Evolutionary conservation across 371 early-diverging fungal species (phyloP).

Genomic region (Funneliformis caledonium): DNA sequence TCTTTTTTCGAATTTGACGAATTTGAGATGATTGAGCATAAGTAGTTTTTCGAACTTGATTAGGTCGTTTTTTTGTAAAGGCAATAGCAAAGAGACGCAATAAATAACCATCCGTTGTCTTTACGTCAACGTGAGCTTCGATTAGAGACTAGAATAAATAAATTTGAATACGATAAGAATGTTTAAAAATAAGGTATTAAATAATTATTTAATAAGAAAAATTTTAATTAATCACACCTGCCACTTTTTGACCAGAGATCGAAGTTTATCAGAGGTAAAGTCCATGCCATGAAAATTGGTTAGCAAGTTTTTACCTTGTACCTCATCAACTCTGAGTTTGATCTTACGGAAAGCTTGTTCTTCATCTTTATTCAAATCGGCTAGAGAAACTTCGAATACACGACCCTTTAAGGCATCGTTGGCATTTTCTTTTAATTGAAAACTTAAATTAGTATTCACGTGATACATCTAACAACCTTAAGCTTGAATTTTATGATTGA

Average conservation of each 20-base stretch:
- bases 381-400: slow-evolving; percentile 98
- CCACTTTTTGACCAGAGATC: slow-evolving; percentile 99
- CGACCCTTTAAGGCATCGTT: slow-evolving; percentile 97
- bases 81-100: slow-evolving; percentile 98
- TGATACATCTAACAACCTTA: neutral
- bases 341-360: slow-evolving; percentile 91
- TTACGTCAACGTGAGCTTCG: slow-evolving; percentile 98
- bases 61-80: slow-evolving; percentile 96
- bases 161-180: neutral
- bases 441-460: neutral
- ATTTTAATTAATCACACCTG: slow-evolving; percentile 62
- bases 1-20: slow-evolving; percentile 99
- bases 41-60: slow-evolving; percentile 98
- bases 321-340: slow-evolving; percentile 97
- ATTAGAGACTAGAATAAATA: slow-evolving; percentile 78
- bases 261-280: slow-evolving; percentile 99
- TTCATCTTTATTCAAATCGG: slow-evolving; percentile 97
- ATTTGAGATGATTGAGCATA: slow-evolving; percentile 98
- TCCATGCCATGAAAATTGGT: slow-evolving; percentile 99
- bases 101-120: slow-evolving; percentile 99
- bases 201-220: neutral
- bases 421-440: slow-evolving; percentile 77
- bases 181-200: neutral
- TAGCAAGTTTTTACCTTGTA: slow-evolving; percentile 98
- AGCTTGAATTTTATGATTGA: neutral